Conservation (phyloP, 192 early-diverging fungal species). For the Pecoramyces ruminantium region DNA sequence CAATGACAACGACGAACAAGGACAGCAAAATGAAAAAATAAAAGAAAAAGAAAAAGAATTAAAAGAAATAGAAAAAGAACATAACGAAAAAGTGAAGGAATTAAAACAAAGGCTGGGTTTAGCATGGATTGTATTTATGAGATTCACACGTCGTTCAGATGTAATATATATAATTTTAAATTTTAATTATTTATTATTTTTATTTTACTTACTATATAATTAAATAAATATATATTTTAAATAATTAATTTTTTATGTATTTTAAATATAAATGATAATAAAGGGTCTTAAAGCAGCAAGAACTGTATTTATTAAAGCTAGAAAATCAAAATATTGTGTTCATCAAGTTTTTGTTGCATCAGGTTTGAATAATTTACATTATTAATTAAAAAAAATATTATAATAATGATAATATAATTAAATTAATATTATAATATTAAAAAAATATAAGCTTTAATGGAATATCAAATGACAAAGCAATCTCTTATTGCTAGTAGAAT, state of each 20-base stretch:
- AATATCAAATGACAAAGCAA: slow-evolving; percentile 81
- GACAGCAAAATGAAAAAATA: neutral
- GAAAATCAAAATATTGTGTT: slow-evolving; percentile 53
- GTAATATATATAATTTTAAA: too few species aligned
- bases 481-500: slow-evolving; percentile 65
- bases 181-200: too few species aligned
- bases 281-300: slow-evolving; percentile 55
- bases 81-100: slow-evolving; percentile 29
- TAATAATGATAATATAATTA: too few species aligned
- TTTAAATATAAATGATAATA: neutral
- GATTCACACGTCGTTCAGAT: slow-evolving; percentile 56
- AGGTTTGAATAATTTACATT: slow-evolving; percentile 24
- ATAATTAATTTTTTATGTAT: neutral
- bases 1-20: neutral
- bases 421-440: too few species aligned
- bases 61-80: slow-evolving; percentile 9
- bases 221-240: too few species aligned
- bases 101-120: slow-evolving; percentile 39
- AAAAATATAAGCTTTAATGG: slow-evolving; percentile 59
- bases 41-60: neutral
- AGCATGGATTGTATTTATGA: slow-evolving; percentile 81
- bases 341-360: slow-evolving; percentile 79
- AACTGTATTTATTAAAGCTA: slow-evolving; percentile 54
- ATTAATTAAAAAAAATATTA: too few species aligned
- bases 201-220: too few species aligned